A percentile compares a stretch with the other conserved stretches of the same genome.
Conservation (phyloP, 192 early-diverging fungal genomes). For the Gonapodya prolifera region DNA sequence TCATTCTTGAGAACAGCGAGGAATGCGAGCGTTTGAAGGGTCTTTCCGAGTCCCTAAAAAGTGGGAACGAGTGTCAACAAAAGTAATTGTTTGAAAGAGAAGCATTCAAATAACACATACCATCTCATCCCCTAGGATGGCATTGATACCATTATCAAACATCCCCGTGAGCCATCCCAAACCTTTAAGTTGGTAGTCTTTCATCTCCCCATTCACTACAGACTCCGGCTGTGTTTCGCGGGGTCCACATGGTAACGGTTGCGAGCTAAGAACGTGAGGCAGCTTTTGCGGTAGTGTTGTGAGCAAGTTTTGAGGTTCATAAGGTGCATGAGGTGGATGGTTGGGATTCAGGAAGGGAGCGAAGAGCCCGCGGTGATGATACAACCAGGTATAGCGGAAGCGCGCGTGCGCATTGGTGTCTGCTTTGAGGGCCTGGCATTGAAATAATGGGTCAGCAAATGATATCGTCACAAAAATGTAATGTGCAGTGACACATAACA, state of each 20-base stretch:
- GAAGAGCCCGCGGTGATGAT: not conserved
- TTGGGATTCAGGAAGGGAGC: not conserved
- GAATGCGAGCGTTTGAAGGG: not conserved
- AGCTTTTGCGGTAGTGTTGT: not conserved
- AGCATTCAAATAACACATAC: not conserved
- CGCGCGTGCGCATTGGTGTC: not conserved
- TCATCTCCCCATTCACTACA: not conserved
- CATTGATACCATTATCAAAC: constrained; percentile 3
- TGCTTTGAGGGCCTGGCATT: not conserved
- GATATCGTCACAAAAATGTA: too few relatives aligned
- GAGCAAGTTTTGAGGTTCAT: not conserved
- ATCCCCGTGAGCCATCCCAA: not conserved
- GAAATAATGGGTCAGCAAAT: not conserved
- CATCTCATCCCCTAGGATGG: constrained; percentile 1
- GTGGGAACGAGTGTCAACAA: not conserved
- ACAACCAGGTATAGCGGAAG: not conserved
- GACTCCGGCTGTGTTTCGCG: not conserved
- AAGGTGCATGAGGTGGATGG: not conserved
- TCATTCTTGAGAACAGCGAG: not conserved
- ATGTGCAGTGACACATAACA: too few relatives aligned
- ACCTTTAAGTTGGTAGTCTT: not conserved
- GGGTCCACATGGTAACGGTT: not conserved
- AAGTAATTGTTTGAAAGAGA: not conserved
- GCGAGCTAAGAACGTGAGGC: not conserved
- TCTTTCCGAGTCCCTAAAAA: constrained; percentile 2